Evolutionary conservation across 2,329 filamentous ascomycete species (phyloP).

Genomic region (Claviceps humidiphila): DNA sequence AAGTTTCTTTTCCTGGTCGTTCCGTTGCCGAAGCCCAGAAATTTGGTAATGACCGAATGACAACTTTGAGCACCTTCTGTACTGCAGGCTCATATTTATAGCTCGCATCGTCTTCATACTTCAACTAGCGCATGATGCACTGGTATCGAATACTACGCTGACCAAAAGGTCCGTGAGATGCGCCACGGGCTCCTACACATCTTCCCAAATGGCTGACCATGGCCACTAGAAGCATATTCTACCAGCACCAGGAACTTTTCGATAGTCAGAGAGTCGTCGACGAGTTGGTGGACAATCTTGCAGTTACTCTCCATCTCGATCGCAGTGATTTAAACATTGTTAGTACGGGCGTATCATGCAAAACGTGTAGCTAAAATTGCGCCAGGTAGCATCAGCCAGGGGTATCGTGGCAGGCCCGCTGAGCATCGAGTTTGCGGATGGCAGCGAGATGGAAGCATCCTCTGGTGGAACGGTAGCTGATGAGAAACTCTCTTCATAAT

Average conservation of each 20-base stretch:
- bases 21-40: slow-evolving; percentile 33
- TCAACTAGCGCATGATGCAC: slow-evolving; percentile 44
- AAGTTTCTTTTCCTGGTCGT: slow-evolving; percentile 33
- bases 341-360: slow-evolving; percentile 12
- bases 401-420: slow-evolving; percentile 53
- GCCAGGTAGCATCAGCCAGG: slow-evolving; percentile 58
- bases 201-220: not conserved
- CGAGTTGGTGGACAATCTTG: slow-evolving; percentile 59
- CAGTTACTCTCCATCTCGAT: slow-evolving; percentile 51
- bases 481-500: not conserved
- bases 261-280: slow-evolving; percentile 56
- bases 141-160: slow-evolving; percentile 38
- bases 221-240: slow-evolving; percentile 57
- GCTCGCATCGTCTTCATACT: slow-evolving; percentile 45
- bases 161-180: slow-evolving; percentile 43
- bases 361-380: slow-evolving; percentile 1
- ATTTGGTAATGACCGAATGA: slow-evolving; percentile 28
- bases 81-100: slow-evolving; percentile 15
- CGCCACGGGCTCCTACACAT: no score
- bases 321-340: slow-evolving; percentile 60
- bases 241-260: slow-evolving; percentile 62
- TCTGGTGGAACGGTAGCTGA: slow-evolving; percentile 17
- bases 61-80: not conserved
- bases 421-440: slow-evolving; percentile 30
- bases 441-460: slow-evolving; percentile 22